These are phyloP conservation scores for Vaucheria bursata DNA, from an alignment of 352 stramenopile genomes.

Conservation along the genomic window DNA sequence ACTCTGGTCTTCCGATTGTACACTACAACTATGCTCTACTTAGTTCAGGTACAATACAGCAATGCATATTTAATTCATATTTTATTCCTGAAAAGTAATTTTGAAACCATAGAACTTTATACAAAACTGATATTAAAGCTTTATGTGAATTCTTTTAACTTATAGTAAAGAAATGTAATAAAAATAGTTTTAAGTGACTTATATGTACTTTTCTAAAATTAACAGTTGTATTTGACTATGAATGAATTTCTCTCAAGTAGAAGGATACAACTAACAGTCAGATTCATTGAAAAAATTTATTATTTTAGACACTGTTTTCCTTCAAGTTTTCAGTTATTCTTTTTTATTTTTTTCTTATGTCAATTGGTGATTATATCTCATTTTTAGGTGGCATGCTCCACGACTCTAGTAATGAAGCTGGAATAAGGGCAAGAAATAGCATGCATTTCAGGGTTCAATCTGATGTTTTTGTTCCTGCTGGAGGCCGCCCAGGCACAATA, in stretches of 20 bases:
- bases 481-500: slow-evolving; percentile 85
- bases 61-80: too few relatives aligned
- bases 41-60: too few relatives aligned
- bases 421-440: slow-evolving; percentile 85
- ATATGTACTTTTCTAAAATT: too few relatives aligned
- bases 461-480: slow-evolving; percentile 92
- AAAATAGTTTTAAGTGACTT: neutral
- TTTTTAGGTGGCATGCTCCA: slow-evolving; percentile 44
- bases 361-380: slow-evolving; percentile 8
- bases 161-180: too few relatives aligned
- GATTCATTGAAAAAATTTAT: too few relatives aligned
- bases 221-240: too few relatives aligned
- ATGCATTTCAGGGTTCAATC: slow-evolving; percentile 89
- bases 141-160: too few relatives aligned
- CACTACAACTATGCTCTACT: slow-evolving; percentile 67
- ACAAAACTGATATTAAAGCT: too few relatives aligned
- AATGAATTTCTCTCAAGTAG: too few relatives aligned
- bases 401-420: slow-evolving; percentile 70
- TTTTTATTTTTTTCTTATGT: neutral
- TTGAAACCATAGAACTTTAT: too few relatives aligned
- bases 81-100: too few relatives aligned
- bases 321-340: neutral
- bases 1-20: slow-evolving; percentile 71
- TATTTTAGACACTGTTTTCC: neutral
- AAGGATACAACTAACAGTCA: too few relatives aligned